Evolutionary conservation across 257 asterid genomes (phyloP).

Genomic region (Fraxinus excelsior): DNA sequence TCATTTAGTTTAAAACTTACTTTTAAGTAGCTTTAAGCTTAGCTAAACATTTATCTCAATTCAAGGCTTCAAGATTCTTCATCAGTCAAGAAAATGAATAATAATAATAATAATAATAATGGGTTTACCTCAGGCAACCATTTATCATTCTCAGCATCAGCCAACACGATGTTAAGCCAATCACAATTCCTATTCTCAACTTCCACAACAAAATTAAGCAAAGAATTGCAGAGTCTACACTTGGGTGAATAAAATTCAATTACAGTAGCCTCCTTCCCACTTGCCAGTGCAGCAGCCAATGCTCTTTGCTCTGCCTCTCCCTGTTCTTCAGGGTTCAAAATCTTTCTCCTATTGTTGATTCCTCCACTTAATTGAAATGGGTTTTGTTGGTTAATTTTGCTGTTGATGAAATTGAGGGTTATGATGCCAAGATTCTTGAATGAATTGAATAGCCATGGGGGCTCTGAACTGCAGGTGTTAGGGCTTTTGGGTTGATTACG

Average conservation of each 20-base stretch:
- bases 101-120: neutral
- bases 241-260: constrained; percentile 85
- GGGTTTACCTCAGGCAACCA: constrained; percentile 84
- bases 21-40: neutral
- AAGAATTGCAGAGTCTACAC: constrained; percentile 76
- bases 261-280: constrained; percentile 69
- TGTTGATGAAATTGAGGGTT: constrained; percentile 48
- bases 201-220: constrained; percentile 63
- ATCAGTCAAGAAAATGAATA: neutral
- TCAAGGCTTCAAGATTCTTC: neutral
- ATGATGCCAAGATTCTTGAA: constrained; percentile 40
- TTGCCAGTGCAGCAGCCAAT: constrained; percentile 65
- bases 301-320: constrained; percentile 82
- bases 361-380: constrained; percentile 13
- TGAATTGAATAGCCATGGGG: constrained; percentile 78
- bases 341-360: constrained; percentile 19
- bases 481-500: constrained; percentile 24
- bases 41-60: neutral
- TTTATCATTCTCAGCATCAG: constrained; percentile 69
- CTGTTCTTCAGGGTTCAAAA: constrained; percentile 53
- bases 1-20: neutral
- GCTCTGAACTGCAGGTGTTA: constrained; percentile 51
- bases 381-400: constrained; percentile 27
- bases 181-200: constrained; percentile 63
- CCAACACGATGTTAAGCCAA: constrained; percentile 81